Conservation (phyloP, 495 filamentous ascomycete species). For the Sordaria brevicollis region DNA sequence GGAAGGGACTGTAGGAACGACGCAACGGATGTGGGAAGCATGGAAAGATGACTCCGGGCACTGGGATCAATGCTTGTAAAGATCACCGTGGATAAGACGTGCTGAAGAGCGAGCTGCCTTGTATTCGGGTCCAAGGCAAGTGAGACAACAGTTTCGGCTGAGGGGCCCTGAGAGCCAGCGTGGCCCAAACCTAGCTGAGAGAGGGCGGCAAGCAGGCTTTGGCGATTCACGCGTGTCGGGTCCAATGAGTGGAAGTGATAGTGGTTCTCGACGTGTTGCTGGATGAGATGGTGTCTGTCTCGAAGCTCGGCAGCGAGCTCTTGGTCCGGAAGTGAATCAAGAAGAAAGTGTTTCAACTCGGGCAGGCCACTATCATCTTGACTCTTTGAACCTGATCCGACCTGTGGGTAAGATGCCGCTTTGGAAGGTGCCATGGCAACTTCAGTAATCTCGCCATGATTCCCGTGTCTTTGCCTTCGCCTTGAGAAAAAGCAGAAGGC, state of each 20-base stretch:
- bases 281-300: constrained; percentile 17
- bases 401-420: not conserved
- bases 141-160: constrained; percentile 5
- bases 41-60: constrained; percentile 15
- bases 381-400: not conserved
- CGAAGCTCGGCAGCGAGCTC: constrained; percentile 20
- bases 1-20: constrained; percentile 20
- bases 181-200: constrained; percentile 17
- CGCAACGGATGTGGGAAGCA: constrained; percentile 23
- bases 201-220: constrained; percentile 11
- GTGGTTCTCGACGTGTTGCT: constrained; percentile 24
- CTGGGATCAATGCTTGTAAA: constrained; percentile 22
- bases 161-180: constrained; percentile 2
- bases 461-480: not conserved
- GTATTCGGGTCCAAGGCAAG: constrained; percentile 19
- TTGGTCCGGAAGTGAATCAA: constrained; percentile 19
- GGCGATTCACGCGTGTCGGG: not conserved
- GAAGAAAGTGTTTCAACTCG: constrained; percentile 18
- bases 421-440: not conserved
- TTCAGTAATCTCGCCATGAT: not conserved
- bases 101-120: constrained; percentile 19
- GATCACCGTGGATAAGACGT: constrained; percentile 21
- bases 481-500: constrained; percentile 9
- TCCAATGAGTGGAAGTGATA: constrained; percentile 22
- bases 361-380: not conserved